Conservation (phyloP, 148 eudicot genomes). For the Mesembryanthemum crystallinum region DNA sequence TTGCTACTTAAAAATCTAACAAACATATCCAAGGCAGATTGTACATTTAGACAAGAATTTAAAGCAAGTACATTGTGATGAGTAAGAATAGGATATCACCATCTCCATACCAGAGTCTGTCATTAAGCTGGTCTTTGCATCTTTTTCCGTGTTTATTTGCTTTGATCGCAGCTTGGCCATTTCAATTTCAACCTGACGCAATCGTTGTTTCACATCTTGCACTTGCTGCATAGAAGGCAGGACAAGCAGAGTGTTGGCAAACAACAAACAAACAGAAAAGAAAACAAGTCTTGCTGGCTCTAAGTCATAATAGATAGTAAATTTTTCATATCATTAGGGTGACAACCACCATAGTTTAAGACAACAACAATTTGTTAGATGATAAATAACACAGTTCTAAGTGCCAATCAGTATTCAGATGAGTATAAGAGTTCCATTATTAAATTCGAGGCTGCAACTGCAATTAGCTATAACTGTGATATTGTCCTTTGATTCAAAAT, state of each 20-base stretch:
- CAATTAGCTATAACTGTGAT: too few species aligned
- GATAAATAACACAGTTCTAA: not conserved
- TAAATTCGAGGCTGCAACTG: not conserved
- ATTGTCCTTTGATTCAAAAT: not conserved
- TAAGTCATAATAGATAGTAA: not conserved
- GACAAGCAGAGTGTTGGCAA: not conserved
- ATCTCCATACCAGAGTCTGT: slow-evolving; percentile 29
- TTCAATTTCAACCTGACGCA: slow-evolving; percentile 41
- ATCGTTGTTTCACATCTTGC: slow-evolving; percentile 31
- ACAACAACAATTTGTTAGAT: not conserved
- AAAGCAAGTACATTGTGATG: not conserved
- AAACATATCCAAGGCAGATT: not conserved
- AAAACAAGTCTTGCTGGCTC: not conserved
- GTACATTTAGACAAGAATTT: not conserved
- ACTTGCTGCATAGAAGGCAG: slow-evolving; percentile 34
- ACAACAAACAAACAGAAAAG: too few species aligned
- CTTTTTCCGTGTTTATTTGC: slow-evolving; percentile 30
- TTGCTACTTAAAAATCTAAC: not conserved
- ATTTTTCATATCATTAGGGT: not conserved
- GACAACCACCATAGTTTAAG: too few species aligned
- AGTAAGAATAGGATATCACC: not conserved
- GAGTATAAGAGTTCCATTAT: not conserved
- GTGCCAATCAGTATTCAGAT: not conserved
- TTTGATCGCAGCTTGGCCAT: slow-evolving; percentile 35
- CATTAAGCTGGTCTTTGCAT: slow-evolving; percentile 22